Evolutionary conservation across 2,329 filamentous ascomycete species (phyloP).

Genomic region (Ceratocystis colombiana): DNA sequence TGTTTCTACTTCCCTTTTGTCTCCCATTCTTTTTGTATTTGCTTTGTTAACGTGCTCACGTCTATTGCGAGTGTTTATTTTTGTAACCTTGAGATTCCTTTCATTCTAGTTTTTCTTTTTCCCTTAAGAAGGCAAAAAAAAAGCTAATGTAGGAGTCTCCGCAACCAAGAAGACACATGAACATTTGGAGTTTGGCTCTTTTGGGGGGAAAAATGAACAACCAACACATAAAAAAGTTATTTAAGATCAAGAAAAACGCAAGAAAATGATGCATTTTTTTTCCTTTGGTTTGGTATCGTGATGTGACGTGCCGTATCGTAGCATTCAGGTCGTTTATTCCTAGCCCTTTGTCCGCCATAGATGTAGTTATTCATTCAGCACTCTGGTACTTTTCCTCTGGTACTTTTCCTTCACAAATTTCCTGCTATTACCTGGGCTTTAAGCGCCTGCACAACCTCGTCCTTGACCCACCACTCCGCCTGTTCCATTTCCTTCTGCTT

Average conservation of each 20-base stretch:
- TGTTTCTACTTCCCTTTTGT: constrained; percentile 5
- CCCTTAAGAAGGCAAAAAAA: neutral
- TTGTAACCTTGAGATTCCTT: constrained; percentile 28
- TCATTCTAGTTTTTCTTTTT: constrained; percentile 12
- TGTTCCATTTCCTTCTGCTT: constrained; percentile 29
- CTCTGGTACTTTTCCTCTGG: neutral
- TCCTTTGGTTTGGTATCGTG: too few species aligned
- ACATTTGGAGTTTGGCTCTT: constrained; percentile 12
- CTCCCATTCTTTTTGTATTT: constrained; percentile 13
- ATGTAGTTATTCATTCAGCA: neutral
- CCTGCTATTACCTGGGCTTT: constrained; percentile 39
- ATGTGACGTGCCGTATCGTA: neutral
- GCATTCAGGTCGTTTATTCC: neutral
- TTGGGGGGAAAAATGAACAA: constrained; percentile 4
- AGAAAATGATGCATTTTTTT: neutral
- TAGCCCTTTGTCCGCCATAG: neutral
- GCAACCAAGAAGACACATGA: constrained; percentile 3
- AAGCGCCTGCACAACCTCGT: constrained; percentile 45
- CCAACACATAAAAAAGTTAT: constrained; percentile 22
- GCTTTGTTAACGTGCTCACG: neutral
- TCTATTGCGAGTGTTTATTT: constrained; percentile 14
- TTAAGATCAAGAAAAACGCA: constrained; percentile 16
- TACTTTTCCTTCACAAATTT: neutral
- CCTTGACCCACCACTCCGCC: constrained; percentile 45
- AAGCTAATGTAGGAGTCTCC: too few species aligned